These are phyloP conservation scores for Neostapfia colusana DNA, from an alignment of 176 grass and related monocot species.

Conservation along the genomic window DNA sequence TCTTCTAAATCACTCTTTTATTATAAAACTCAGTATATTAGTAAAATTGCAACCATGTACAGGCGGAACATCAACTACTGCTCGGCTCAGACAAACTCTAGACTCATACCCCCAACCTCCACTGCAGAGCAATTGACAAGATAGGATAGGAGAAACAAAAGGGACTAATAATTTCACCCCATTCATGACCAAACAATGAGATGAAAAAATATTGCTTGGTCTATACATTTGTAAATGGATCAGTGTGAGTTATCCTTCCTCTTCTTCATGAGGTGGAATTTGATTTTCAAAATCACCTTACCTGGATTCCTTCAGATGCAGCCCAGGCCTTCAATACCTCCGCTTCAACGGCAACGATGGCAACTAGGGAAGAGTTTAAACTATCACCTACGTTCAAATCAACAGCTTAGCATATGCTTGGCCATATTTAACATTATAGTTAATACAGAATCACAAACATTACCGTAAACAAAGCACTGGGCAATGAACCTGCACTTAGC, in stretches of 20 bases:
- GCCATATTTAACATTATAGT: neutral
- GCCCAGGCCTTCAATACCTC: slow-evolving; percentile 84
- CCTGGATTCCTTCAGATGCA: slow-evolving; percentile 86
- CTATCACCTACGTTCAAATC: slow-evolving; percentile 74
- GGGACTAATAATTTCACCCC: neutral
- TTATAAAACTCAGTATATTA: neutral
- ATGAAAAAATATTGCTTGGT: neutral
- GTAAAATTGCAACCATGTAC: neutral
- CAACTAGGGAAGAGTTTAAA: slow-evolving; percentile 86
- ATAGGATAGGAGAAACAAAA: neutral
- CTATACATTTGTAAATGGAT: neutral
- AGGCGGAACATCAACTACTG: neutral
- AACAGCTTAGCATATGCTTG: slow-evolving; percentile 33
- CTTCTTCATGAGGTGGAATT: slow-evolving; percentile 8
- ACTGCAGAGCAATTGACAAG: neutral
- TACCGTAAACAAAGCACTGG: slow-evolving; percentile 96
- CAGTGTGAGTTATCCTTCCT: neutral
- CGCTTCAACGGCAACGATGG: slow-evolving; percentile 71
- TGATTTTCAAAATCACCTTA: slow-evolving; percentile 24
- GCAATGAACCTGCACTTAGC: slow-evolving; percentile 94
- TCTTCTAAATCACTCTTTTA: neutral
- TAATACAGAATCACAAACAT: slow-evolving; percentile 15
- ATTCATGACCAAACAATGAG: neutral
- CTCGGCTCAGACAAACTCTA: neutral
- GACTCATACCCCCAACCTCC: neutral